Conservation (phyloP, 1,284 basidiomycete genomes). For the Cryptococcus sp. region DNA sequence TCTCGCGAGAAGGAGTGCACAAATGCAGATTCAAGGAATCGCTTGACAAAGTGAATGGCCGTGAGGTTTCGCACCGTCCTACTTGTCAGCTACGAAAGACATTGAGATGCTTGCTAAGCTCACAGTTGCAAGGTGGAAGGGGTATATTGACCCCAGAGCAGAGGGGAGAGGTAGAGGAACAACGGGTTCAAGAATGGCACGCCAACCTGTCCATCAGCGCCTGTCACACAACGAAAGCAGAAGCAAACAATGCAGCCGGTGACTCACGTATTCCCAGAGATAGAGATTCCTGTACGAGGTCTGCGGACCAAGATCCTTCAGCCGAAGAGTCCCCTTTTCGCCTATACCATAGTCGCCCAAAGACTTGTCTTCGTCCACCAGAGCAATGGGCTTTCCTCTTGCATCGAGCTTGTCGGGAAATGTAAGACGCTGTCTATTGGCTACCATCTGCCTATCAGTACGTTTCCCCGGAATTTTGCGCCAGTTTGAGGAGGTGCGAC, state of each 20-base stretch:
- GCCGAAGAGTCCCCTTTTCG: slow-evolving; percentile 56
- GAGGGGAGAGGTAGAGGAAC: slow-evolving; percentile 61
- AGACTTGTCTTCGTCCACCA: slow-evolving; percentile 59
- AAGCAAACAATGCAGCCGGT: neutral
- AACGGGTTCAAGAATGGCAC: slow-evolving; percentile 88
- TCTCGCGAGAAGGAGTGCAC: slow-evolving; percentile 91
- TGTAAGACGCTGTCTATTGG: slow-evolving; percentile 66
- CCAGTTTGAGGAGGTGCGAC: too few species aligned
- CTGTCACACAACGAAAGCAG: neutral
- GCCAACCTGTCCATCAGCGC: slow-evolving; percentile 58
- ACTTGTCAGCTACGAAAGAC: neutral
- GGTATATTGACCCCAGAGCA: slow-evolving; percentile 33
- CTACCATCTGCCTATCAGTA: slow-evolving; percentile 63
- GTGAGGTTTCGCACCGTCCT: slow-evolving; percentile 76
- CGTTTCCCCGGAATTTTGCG: too few species aligned
- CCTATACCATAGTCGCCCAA: slow-evolving; percentile 57
- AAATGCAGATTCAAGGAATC: slow-evolving; percentile 89
- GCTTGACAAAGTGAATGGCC: slow-evolving; percentile 83
- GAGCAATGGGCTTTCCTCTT: slow-evolving; percentile 48
- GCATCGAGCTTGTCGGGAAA: slow-evolving; percentile 23
- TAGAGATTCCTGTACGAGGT: slow-evolving; percentile 80
- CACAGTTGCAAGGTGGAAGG: slow-evolving; percentile 37
- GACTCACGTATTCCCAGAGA: slow-evolving; percentile 80
- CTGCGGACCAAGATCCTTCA: slow-evolving; percentile 87
- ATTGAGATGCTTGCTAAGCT: slow-evolving; percentile 6